These are phyloP conservation scores for Hypoxylon sp. DNA, from an alignment of 2,329 filamentous ascomycete genomes.

Conservation along the genomic window DNA sequence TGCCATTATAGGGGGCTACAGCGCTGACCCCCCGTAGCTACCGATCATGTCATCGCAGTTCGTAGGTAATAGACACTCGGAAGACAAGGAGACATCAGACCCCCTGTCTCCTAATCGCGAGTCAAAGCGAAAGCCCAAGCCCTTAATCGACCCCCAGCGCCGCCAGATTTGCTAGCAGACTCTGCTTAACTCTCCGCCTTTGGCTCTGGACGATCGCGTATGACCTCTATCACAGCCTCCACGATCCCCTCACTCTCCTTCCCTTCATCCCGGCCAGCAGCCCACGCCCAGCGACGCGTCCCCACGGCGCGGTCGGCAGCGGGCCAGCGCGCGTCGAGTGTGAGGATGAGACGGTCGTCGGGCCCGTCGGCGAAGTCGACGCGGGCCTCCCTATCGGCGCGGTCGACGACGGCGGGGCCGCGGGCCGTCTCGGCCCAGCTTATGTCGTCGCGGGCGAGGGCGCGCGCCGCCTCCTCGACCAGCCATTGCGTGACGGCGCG, in stretches of 20 bases:
- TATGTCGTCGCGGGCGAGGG: slow-evolving; percentile 35
- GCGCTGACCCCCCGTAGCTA: too few relatives aligned
- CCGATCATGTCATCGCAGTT: too few relatives aligned
- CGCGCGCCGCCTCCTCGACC: slow-evolving; percentile 19
- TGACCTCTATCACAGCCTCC: neutral
- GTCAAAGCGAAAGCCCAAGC: too few relatives aligned
- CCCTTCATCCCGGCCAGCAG: slow-evolving; percentile 12
- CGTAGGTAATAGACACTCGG: too few relatives aligned
- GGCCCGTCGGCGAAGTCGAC: slow-evolving; percentile 60
- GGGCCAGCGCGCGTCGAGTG: slow-evolving; percentile 38
- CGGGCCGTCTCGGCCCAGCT: slow-evolving; percentile 35
- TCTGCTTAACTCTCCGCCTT: too few relatives aligned
- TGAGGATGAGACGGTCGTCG: slow-evolving; percentile 48
- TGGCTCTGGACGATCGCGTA: neutral
- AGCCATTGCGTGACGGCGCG: slow-evolving; percentile 41
- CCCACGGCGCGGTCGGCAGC: slow-evolving; percentile 11
- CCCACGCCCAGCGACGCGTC: slow-evolving; percentile 33
- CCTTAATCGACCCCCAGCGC: too few relatives aligned
- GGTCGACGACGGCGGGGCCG: slow-evolving; percentile 35
- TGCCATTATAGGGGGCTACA: too few relatives aligned
- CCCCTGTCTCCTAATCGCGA: too few relatives aligned
- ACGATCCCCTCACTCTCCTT: slow-evolving; percentile 20
- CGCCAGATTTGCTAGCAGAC: too few relatives aligned
- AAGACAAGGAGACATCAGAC: too few relatives aligned
- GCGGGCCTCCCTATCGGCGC: slow-evolving; percentile 28